Evolutionary conservation across 2,329 filamentous ascomycete species (phyloP).

Genomic region (Mariannaea sp.): DNA sequence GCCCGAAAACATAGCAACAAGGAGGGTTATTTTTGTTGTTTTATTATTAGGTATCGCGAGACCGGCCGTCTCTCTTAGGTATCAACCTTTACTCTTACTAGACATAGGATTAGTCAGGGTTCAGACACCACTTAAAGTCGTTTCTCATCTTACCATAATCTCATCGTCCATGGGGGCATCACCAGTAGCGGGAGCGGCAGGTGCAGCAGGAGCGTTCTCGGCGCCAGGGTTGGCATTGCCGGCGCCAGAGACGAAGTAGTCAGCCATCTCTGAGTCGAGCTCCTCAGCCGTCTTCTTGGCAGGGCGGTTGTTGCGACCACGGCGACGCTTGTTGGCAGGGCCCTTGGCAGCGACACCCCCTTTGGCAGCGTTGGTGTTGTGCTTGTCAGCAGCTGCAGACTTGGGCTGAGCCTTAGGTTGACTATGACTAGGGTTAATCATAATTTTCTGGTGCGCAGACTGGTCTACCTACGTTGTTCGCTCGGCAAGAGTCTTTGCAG

Average conservation of each 20-base stretch:
- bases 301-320: constrained; percentile 61
- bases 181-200: constrained; percentile 53
- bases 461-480: constrained; percentile 68
- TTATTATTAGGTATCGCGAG: constrained; percentile 22
- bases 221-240: constrained; percentile 48
- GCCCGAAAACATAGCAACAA: constrained; percentile 17
- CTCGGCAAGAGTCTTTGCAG: constrained; percentile 75
- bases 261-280: constrained; percentile 95
- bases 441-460: background rate
- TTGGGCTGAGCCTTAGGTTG: constrained; percentile 66
- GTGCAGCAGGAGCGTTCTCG: constrained; percentile 52
- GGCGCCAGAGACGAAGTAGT: constrained; percentile 74
- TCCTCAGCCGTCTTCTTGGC: constrained; percentile 92
- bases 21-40: constrained; percentile 31
- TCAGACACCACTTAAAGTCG: background rate
- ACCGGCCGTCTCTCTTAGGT: background rate
- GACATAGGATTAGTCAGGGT: background rate
- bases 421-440: constrained; percentile 33
- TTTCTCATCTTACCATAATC: constrained; percentile 51
- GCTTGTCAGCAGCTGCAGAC: constrained; percentile 77
- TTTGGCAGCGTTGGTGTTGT: constrained; percentile 56
- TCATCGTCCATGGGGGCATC: constrained; percentile 72
- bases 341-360: constrained; percentile 50
- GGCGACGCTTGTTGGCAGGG: constrained; percentile 59
- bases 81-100: constrained; percentile 29